Evolutionary conservation across 805 yeast species (phyloP).

Genomic region (Wickerhamomyces strasburgensis): DNA sequence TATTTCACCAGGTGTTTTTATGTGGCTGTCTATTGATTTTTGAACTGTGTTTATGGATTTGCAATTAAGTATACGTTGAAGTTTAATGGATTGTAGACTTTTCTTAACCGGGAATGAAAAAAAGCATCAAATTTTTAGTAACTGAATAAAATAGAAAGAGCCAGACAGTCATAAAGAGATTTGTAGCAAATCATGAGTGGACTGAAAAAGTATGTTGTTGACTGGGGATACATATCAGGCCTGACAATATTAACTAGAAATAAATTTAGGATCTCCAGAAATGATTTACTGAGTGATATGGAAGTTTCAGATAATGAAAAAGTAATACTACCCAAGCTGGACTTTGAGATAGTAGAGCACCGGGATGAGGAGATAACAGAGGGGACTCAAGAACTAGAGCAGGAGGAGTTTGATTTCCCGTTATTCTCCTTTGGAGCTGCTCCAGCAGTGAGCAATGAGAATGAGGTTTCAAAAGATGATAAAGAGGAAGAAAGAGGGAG

Average conservation of each 20-base stretch:
- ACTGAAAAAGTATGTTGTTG: slow-evolving; percentile 6
- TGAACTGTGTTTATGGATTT: no score
- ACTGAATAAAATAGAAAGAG: no score
- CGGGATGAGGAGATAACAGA: slow-evolving; percentile 2
- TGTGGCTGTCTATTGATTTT: no score
- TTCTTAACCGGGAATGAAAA: no score
- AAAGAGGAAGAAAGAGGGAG: slow-evolving; percentile 15
- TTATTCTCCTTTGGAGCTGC: slow-evolving; percentile 23
- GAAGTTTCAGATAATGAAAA: slow-evolving; percentile 13
- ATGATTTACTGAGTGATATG: slow-evolving; percentile 16
- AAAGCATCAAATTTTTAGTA: no score
- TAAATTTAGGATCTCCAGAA: slow-evolving; percentile 24
- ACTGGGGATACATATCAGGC: no score
- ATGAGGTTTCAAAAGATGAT: slow-evolving; percentile 1
- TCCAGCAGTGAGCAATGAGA: no score
- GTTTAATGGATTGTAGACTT: no score
- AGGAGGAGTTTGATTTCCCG: slow-evolving; percentile 26
- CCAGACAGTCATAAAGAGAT: no score
- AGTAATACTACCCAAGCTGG: slow-evolving; percentile 21
- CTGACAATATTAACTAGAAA: no score
- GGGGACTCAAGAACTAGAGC: slow-evolving; percentile 2
- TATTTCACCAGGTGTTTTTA: no score
- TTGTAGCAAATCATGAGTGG: slow-evolving; percentile 9
- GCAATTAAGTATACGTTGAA: no score
- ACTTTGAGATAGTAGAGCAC: slow-evolving; percentile 23